Base-by-base conservation (phyloP, 129 eudicot species). In the Lactuca sativa region DNA sequence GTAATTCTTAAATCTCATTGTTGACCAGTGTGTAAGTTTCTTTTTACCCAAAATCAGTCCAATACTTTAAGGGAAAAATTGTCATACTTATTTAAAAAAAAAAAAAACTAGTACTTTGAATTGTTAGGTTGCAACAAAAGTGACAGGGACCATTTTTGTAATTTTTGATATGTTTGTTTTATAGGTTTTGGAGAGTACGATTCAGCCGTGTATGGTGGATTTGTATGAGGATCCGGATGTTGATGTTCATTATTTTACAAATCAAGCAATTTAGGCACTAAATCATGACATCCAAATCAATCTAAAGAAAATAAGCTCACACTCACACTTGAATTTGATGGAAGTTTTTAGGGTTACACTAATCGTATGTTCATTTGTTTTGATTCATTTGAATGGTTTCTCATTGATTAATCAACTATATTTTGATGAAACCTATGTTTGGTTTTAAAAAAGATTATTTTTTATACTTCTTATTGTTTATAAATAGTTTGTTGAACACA, bases 201-300 rank as follows among this genome's bases (percentile, higher is more conserved):
- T 88, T 53, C 77, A 84, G 18, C 96, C 95, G 1, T 59, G 73
- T 82, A 56, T 88, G 61, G 85, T 88, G 33, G 97, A 92, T 82
- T 84, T 92, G 3, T 41, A 31, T 32, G 97, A 91, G 85, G 97
- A 91, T 64, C 96, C 96, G 13, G 97, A 91, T 55, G 96, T 84
- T 18, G 97, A 91, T 82, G 96, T 83, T 48, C 93, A 96, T 52
- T 85, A 68, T 71, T 91, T 83, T 51, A 96, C 93, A 16, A 88
- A 86, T 73, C 85, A 88, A 82, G 97, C 96, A 6, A 92, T 88
- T 13, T 88, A 91, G 62, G 86, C 93, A 0, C 80, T 80, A 10
- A 78, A 88, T 62, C 47, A 82, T 25, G 90, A 77, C 59, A 88
- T 86, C 86, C 30, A 90, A 84, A 87, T 81, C 96, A 25, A 82